phyloP scores from a whole-genome alignment of 2,329 filamentous ascomycete species.

The Clarireedia hainanense region DNA sequence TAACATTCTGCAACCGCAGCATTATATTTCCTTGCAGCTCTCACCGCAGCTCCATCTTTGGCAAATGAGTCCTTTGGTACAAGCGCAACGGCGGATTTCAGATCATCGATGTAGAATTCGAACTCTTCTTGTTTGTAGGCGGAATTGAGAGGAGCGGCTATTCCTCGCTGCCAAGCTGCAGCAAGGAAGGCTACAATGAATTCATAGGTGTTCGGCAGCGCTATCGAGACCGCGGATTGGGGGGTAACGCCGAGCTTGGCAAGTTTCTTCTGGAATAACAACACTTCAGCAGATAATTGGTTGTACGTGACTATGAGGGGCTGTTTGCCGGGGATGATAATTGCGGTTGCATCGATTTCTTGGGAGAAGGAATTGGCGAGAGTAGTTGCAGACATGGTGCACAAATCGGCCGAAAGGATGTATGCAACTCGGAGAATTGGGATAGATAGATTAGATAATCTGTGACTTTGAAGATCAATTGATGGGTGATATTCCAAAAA shows the following conservation, averaged over 20 bases:
- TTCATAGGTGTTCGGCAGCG: constrained; percentile 76
- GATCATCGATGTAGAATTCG: constrained; percentile 85
- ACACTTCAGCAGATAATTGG: constrained; percentile 57
- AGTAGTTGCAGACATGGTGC: constrained; percentile 33
- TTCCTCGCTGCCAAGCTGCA: constrained; percentile 74
- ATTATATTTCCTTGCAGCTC: constrained; percentile 69
- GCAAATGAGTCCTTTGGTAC: constrained; percentile 65
- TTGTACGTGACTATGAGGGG: constrained; percentile 63
- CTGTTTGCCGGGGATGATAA: constrained; percentile 65
- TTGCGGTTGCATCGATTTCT: constrained; percentile 46
- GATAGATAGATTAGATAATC: not conserved
- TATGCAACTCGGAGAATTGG: too few relatives aligned
- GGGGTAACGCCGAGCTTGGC: constrained; percentile 64
- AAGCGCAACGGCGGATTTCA: constrained; percentile 70
- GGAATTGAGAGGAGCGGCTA: constrained; percentile 81
- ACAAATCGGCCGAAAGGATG: too few relatives aligned
- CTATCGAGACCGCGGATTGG: constrained; percentile 70
- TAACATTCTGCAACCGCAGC: constrained; percentile 84
- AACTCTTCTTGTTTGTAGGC: constrained; percentile 86
- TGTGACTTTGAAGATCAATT: not conserved
- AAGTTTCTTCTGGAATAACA: constrained; percentile 68
- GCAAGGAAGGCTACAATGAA: constrained; percentile 84
- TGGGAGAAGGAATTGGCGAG: constrained; percentile 49
- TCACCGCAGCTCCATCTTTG: constrained; percentile 61
- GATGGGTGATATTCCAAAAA: not conserved